Conservation (phyloP, 148 eudicot species). For the Camellia lanceoleosa region DNA sequence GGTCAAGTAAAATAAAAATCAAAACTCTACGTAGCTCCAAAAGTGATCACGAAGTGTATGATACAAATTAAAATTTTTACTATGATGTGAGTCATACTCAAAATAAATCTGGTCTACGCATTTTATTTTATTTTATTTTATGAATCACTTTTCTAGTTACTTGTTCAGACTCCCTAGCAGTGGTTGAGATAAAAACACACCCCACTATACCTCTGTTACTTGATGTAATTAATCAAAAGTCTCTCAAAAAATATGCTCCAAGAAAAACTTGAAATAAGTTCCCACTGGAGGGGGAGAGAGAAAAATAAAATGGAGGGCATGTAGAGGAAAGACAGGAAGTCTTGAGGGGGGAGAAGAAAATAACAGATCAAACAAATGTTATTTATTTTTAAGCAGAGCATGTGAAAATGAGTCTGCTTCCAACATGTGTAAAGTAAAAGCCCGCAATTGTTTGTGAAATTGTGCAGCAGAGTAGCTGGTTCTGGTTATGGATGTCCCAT, state of each 20-base stretch:
- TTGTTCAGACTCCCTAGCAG: too few relatives aligned
- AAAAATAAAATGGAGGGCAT: neutral
- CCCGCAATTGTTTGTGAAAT: neutral
- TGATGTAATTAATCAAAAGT: neutral
- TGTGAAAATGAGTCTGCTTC: neutral
- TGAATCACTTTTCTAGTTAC: too few relatives aligned
- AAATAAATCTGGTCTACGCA: too few relatives aligned
- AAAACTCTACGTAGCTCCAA: neutral
- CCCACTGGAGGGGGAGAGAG: neutral
- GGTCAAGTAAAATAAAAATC: neutral
- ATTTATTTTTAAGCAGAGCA: neutral
- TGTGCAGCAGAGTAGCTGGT: slow-evolving; percentile 4
- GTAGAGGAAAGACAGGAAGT: neutral
- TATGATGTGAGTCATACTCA: too few relatives aligned
- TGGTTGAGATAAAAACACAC: neutral
- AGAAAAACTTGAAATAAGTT: slow-evolving; percentile 7
- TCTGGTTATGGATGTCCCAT: neutral
- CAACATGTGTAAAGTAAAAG: neutral
- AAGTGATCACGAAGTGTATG: too few relatives aligned
- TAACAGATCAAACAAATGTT: neutral
- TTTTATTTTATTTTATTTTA: too few relatives aligned
- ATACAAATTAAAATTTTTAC: too few relatives aligned
- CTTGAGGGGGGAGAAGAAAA: neutral
- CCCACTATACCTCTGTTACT: neutral
- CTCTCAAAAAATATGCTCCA: neutral